These are phyloP conservation scores for Mycena vitilis DNA, from an alignment of 768 basidiomycete species.

Conservation along the genomic window DNA sequence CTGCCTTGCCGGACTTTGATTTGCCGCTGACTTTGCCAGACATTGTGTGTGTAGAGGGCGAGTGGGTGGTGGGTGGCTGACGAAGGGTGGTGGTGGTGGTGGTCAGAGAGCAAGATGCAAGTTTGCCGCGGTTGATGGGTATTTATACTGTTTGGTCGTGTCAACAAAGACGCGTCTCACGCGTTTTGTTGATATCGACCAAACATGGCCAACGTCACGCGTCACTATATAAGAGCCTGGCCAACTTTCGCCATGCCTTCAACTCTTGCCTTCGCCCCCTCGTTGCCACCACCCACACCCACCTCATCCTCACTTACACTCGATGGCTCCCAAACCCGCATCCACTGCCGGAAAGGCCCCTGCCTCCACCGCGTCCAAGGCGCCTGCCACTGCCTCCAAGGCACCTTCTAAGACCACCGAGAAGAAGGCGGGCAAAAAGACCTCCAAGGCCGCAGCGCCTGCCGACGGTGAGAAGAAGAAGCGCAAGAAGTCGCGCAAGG, in stretches of 20 bases:
- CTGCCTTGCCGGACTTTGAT: conserved; percentile 51
- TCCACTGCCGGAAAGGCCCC: conserved; percentile 86
- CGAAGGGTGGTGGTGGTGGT: conserved; percentile 34
- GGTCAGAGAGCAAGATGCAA: conserved; percentile 18
- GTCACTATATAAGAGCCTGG: conserved; percentile 53
- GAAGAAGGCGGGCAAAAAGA: conserved; percentile 88
- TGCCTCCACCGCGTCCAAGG: conserved; percentile 76
- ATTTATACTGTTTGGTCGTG: conserved; percentile 44
- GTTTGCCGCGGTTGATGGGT: conserved; percentile 18
- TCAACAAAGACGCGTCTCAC: conserved; percentile 54
- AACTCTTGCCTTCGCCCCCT: conserved; percentile 39
- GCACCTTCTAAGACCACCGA: conserved; percentile 72
- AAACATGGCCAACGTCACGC: conserved; percentile 63
- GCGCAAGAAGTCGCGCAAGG: conserved; percentile 88
- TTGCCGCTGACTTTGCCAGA: conserved; percentile 52
- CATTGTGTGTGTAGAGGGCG: conserved; percentile 39
- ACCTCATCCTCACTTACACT: conserved; percentile 35
- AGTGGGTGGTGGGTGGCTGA: conserved; percentile 21
- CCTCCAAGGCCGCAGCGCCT: conserved; percentile 63
- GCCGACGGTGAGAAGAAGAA: conserved; percentile 88
- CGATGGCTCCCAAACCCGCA: conserved; percentile 85
- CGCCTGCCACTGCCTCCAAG: conserved; percentile 78
- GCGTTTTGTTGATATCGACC: conserved; percentile 42
- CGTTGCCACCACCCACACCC: conserved; percentile 49
- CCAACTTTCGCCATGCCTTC: conserved; percentile 21